Evolutionary conservation across 129 eudicot species (phyloP).

Genomic region (Flaveria sonorensis): DNA sequence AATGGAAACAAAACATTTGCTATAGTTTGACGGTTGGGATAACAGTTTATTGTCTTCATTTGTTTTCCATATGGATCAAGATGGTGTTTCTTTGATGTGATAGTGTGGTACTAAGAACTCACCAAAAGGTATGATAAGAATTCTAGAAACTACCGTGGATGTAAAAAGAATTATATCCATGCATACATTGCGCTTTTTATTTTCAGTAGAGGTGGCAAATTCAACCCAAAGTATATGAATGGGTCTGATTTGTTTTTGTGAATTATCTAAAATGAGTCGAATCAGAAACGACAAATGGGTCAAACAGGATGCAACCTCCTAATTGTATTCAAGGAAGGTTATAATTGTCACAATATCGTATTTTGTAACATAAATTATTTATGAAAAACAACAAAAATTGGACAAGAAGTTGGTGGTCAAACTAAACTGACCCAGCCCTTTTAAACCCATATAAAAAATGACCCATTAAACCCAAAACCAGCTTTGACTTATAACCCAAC

Average conservation of each 20-base stretch:
- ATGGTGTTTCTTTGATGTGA: not conserved
- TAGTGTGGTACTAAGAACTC: not conserved
- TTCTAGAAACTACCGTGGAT: not conserved
- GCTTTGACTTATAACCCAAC: not conserved
- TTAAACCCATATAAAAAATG: not conserved
- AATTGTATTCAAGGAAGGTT: not conserved
- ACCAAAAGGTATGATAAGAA: not conserved
- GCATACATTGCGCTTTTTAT: not conserved
- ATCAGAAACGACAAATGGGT: not conserved
- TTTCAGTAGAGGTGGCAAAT: not conserved
- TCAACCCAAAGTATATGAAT: not conserved
- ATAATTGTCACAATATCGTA: not conserved
- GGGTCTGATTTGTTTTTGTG: not conserved
- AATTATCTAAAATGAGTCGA: not conserved
- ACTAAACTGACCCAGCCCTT: not conserved
- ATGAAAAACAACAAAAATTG: not conserved
- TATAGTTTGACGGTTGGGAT: conserved; percentile 6
- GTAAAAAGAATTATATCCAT: not conserved
- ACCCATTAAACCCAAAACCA: conserved; percentile 5
- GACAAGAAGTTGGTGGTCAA: not conserved
- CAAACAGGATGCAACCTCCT: conserved; percentile 2
- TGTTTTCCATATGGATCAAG: not conserved
- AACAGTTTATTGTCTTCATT: not conserved
- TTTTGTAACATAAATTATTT: not conserved
- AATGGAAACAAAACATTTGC: not conserved